A percentile compares a stretch with the other conserved stretches of the same genome.
phyloP scores from a whole-genome alignment of 495 filamentous ascomycete species.

The Tirmania nivea region DNA sequence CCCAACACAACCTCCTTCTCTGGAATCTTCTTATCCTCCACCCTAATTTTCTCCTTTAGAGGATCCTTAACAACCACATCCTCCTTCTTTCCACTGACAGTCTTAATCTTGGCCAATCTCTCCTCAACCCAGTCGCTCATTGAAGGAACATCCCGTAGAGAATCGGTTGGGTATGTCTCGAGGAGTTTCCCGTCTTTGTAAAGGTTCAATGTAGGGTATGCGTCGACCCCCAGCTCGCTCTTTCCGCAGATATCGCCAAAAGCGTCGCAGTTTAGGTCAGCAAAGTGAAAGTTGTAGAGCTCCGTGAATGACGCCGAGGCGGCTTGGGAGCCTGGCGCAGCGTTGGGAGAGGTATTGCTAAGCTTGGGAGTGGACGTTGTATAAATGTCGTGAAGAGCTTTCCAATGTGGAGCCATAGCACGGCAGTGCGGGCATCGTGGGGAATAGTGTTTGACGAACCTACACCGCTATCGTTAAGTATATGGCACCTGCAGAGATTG shows the following conservation, averaged over 20 bases:
- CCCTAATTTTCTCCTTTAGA: background rate
- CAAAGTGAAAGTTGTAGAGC: conserved; percentile 85
- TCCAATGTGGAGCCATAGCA: conserved; percentile 60
- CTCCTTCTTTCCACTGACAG: conserved; percentile 26
- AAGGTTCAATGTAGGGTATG: conserved; percentile 55
- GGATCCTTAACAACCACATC: no score
- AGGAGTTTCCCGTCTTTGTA: conserved; percentile 59
- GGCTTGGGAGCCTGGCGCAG: conserved; percentile 9
- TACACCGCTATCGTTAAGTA: conserved; percentile 14
- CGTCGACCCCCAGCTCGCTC: conserved; percentile 34
- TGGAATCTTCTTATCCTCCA: conserved; percentile 1
- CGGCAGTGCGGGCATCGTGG: conserved; percentile 46
- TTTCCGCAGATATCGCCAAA: conserved; percentile 46
- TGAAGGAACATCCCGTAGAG: conserved; percentile 5
- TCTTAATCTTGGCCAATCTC: conserved; percentile 48
- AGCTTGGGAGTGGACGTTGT: conserved; percentile 45
- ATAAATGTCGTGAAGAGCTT: conserved; percentile 92
- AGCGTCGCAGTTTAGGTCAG: conserved; percentile 58
- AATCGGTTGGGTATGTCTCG: conserved; percentile 11
- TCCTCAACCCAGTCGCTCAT: conserved; percentile 43
- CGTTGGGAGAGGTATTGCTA: conserved; percentile 16
- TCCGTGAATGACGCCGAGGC: conserved; percentile 28
- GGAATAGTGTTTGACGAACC: conserved; percentile 60
- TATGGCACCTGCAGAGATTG: background rate
- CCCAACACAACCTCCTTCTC: conserved; percentile 24